phyloP scores from a whole-genome alignment of 345 rosid genomes.

The Brassica cretica region DNA sequence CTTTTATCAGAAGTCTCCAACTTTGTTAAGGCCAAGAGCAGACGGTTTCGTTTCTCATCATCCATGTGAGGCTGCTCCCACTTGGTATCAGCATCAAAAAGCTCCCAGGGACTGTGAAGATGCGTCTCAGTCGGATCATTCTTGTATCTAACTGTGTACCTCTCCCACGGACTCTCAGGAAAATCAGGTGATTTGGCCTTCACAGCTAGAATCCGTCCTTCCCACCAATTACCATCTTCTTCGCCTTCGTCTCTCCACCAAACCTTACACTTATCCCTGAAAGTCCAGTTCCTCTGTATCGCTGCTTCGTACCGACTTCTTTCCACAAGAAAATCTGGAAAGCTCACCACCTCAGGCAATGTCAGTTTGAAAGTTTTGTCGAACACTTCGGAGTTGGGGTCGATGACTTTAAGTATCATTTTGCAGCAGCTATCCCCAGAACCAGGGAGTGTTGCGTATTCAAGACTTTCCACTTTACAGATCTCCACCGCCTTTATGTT shows the following conservation, averaged over 20 bases:
- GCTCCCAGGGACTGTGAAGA: slow-evolving; percentile 99
- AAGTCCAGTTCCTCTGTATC: slow-evolving; percentile 74
- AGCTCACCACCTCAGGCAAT: slow-evolving; percentile 76
- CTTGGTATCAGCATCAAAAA: slow-evolving; percentile 66
- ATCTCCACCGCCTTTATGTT: slow-evolving; percentile 77
- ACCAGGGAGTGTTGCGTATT: slow-evolving; percentile 83
- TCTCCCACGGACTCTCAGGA: slow-evolving; percentile 97
- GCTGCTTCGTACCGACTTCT: slow-evolving; percentile 87
- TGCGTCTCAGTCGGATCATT: slow-evolving; percentile 74
- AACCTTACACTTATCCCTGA: slow-evolving; percentile 88
- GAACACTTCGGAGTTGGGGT: slow-evolving; percentile 62
- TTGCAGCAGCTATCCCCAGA: slow-evolving; percentile 99
- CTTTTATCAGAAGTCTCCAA: slow-evolving; percentile 61
- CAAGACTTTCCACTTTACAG: slow-evolving; percentile 78
- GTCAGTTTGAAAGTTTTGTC: slow-evolving; percentile 63
- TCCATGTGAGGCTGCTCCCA: slow-evolving; percentile 80
- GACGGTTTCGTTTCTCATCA: slow-evolving; percentile 50
- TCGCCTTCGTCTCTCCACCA: slow-evolving; percentile 95
- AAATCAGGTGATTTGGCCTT: slow-evolving; percentile 73
- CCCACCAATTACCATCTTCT: slow-evolving; percentile 96
- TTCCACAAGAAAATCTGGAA: slow-evolving; percentile 96
- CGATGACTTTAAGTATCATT: slow-evolving; percentile 78
- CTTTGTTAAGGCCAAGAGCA: slow-evolving; percentile 57
- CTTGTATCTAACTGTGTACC: slow-evolving; percentile 71
- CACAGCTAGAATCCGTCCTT: slow-evolving; percentile 72